These are phyloP conservation scores for Tilletia indica DNA, from an alignment of 1,284 basidiomycete species.

Conservation along the genomic window DNA sequence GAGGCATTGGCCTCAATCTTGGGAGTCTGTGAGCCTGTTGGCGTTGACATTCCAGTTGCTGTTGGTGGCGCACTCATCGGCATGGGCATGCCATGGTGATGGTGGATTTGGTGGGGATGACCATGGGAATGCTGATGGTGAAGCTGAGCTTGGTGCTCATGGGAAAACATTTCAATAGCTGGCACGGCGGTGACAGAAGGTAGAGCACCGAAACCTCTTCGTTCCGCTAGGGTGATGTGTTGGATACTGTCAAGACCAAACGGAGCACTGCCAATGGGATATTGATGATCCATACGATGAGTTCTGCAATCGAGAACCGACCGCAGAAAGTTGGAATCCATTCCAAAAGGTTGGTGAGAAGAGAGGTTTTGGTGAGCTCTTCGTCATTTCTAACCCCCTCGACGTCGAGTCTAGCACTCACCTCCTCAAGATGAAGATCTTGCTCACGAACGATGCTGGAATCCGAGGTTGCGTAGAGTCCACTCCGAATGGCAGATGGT, in stretches of 20 bases:
- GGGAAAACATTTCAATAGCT: not conserved
- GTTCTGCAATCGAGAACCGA: not conserved
- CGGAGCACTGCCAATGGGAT: conserved; percentile 1
- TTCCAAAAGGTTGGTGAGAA: not conserved
- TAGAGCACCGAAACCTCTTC: conserved; percentile 11
- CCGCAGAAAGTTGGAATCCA: not conserved
- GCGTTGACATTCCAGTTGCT: not conserved
- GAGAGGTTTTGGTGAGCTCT: not conserved
- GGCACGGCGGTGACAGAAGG: not conserved
- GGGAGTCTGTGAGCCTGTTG: not conserved
- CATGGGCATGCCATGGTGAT: conserved; percentile 13
- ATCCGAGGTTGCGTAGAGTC: too few relatives aligned
- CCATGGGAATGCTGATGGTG: conserved; percentile 2
- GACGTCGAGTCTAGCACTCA: not conserved
- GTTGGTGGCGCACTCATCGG: conserved; percentile 13
- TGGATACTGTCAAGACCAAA: not conserved
- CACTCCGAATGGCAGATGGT: not conserved
- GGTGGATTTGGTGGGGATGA: not conserved
- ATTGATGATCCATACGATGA: conserved; percentile 3
- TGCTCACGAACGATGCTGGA: not conserved
- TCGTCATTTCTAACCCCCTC: not conserved
- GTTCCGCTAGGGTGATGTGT: conserved; percentile 6
- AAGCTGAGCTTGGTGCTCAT: conserved; percentile 1
- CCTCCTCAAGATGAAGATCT: conserved; percentile 7
- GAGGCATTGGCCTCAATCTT: not conserved